These are phyloP conservation scores for Tolypocladium tundrense DNA, from an alignment of 2,329 filamentous ascomycete genomes.

Conservation along the genomic window DNA sequence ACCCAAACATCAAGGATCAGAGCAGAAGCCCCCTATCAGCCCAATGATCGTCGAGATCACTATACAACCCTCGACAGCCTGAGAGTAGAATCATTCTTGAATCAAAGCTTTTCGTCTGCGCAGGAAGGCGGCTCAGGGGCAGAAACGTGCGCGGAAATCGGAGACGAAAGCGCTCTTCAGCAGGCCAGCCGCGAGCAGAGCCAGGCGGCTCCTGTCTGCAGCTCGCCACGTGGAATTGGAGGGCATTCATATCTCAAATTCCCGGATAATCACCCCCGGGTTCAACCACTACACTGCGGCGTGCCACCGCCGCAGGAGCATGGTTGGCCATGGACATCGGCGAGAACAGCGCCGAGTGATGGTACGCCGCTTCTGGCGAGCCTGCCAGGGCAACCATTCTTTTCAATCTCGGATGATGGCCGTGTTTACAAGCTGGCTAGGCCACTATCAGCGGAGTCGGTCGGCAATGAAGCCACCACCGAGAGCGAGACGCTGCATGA, in stretches of 20 bases:
- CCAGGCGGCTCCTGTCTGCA: too few relatives aligned
- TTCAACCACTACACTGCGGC: background rate
- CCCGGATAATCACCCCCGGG: background rate
- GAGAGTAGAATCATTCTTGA: background rate
- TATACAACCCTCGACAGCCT: background rate
- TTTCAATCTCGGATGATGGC: too few relatives aligned
- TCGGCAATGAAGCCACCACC: background rate
- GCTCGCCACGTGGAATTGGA: background rate
- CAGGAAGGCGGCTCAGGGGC: background rate
- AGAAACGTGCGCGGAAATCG: background rate
- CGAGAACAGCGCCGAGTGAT: background rate
- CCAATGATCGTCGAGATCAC: background rate
- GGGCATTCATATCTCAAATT: background rate
- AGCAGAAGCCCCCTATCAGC: background rate
- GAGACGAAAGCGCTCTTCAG: background rate
- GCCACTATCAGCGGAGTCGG: background rate
- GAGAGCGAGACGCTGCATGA: slow-evolving; percentile 14
- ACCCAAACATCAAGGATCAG: background rate
- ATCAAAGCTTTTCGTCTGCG: too few relatives aligned
- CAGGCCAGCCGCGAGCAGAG: background rate
- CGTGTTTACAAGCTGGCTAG: too few relatives aligned
- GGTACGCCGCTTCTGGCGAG: background rate
- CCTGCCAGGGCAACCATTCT: background rate
- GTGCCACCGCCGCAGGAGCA: background rate
- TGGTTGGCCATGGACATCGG: background rate